Evolutionary conservation across 2,329 filamentous ascomycete species (phyloP).

Genomic region (Corynespora cassiicola): DNA sequence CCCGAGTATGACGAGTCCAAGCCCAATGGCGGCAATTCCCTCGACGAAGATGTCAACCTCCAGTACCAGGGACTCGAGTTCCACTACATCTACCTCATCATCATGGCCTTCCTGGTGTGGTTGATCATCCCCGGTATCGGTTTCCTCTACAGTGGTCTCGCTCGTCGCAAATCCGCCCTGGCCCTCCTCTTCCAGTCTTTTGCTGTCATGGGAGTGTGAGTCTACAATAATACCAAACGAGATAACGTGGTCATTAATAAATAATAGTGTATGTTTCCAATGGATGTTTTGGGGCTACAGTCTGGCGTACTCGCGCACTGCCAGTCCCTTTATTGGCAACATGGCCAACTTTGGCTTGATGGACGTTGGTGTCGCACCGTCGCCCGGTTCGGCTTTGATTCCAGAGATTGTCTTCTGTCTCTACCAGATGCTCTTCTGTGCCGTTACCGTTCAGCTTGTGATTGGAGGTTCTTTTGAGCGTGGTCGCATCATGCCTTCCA

Average conservation of each 20-base stretch:
- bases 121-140: slow-evolving; percentile 72
- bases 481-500: slow-evolving; percentile 68
- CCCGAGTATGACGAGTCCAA: slow-evolving; percentile 49
- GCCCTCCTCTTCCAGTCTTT: slow-evolving; percentile 68
- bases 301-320: slow-evolving; percentile 66
- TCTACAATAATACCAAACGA: slow-evolving; percentile 1
- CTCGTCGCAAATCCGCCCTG: slow-evolving; percentile 67
- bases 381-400: slow-evolving; percentile 61
- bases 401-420: slow-evolving; percentile 72
- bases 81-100: slow-evolving; percentile 66
- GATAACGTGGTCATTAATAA: slow-evolving; percentile 3
- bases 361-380: slow-evolving; percentile 66
- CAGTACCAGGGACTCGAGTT: slow-evolving; percentile 66
- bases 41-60: slow-evolving; percentile 61
- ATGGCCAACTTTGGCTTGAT: slow-evolving; percentile 67
- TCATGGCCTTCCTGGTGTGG: slow-evolving; percentile 68
- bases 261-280: slow-evolving; percentile 57
- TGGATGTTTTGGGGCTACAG: slow-evolving; percentile 73
- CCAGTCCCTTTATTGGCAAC: slow-evolving; percentile 68
- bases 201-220: slow-evolving; percentile 61
- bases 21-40: slow-evolving; percentile 62
- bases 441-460: slow-evolving; percentile 68
- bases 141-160: slow-evolving; percentile 68
- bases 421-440: slow-evolving; percentile 70
- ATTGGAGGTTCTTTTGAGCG: slow-evolving; percentile 69